phyloP scores from a whole-genome alignment of 352 stramenopile genomes.

The Hyaloperonospora brassicae region DNA sequence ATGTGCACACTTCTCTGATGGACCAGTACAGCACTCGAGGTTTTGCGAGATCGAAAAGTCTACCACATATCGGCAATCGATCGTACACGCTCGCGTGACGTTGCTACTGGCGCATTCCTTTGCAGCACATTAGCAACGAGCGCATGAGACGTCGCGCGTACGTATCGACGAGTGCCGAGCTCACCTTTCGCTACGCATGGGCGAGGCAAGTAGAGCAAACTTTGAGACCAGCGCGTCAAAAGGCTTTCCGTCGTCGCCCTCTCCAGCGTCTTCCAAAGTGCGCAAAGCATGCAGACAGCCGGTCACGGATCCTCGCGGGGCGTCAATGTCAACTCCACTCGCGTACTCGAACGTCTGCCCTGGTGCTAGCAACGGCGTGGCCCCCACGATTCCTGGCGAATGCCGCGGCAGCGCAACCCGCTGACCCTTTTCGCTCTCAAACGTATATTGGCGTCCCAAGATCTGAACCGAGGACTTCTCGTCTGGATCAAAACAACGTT shows the following conservation, averaged over 20 bases:
- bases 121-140: conserved; percentile 17
- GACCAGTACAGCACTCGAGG: too few species aligned
- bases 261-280: conserved; percentile 21
- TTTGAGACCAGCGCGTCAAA: conserved; percentile 70
- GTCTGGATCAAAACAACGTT: conserved; percentile 23
- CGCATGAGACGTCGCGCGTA: conserved; percentile 6
- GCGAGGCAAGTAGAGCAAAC: conserved; percentile 43
- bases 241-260: conserved; percentile 21
- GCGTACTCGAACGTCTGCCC: conserved; percentile 77
- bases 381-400: conserved; percentile 62
- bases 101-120: conserved; percentile 6
- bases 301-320: conserved; percentile 43
- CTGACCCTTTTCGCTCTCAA: conserved; percentile 60
- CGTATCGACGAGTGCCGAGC: conserved; percentile 5
- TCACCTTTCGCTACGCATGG: conserved; percentile 11
- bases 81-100: conserved; percentile 8
- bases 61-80: conserved; percentile 4
- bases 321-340: conserved; percentile 69
- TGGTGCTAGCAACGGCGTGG: conserved; percentile 50
- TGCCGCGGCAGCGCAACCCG: conserved; percentile 48
- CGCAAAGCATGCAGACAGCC: conserved; percentile 61
- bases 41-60: conserved; percentile 5
- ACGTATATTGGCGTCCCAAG: conserved; percentile 67
- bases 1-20: too few species aligned
- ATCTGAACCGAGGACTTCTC: conserved; percentile 48